Evolutionary conservation across 2,329 filamentous ascomycete genomes (phyloP), one percentile per base, ranked within the genome.

Genomic region (Colletotrichum navitas): DNA sequence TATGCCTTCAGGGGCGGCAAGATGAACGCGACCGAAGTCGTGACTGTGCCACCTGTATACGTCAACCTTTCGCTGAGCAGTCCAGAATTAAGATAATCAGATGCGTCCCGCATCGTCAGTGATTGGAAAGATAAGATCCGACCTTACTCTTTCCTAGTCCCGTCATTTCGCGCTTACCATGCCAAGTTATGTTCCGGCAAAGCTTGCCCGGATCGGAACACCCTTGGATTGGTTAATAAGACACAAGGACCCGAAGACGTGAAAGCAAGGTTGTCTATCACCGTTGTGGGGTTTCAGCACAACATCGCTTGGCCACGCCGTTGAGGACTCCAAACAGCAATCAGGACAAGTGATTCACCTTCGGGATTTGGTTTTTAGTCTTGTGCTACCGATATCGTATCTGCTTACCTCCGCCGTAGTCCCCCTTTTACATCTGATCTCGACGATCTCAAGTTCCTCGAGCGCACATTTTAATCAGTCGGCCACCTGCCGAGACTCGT

Each of bases 1-100:
- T 89, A 89, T 73, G 79, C 86, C 0, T 87, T 83, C 72, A 79
- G 86, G 5, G 84, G 84, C 3, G 84, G 83, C 0, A 74, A 71
- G 10, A 88, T 89, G 87, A 78, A 80, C 24, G 79, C 80, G 47
- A 83, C 85, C 0, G 75, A 80, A 54, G 85, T 87, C 1, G 81
- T 88, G 0, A 81, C 77, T 3, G 82, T 89, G 41, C 64, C 73
- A 16, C 72, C 73, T 21, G 58, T 74, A 10, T 68, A 63, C 24
- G 60, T 69, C 1, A 55, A 59, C n/a, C 59, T 54, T 0, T 72
- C 66, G 1, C 26, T 64, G 12, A 47, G 24, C 5, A 39, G 49
- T 0, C 52, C 21, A 26, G 63, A 63, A 21, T 21, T 63, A 10
- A 55, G 49, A 29, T 63, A 63, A 36, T 41, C n/a, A 14, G n/a